phyloP scores from a whole-genome alignment of 2,329 filamentous ascomycete genomes.

The Cladosporium phlei region DNA sequence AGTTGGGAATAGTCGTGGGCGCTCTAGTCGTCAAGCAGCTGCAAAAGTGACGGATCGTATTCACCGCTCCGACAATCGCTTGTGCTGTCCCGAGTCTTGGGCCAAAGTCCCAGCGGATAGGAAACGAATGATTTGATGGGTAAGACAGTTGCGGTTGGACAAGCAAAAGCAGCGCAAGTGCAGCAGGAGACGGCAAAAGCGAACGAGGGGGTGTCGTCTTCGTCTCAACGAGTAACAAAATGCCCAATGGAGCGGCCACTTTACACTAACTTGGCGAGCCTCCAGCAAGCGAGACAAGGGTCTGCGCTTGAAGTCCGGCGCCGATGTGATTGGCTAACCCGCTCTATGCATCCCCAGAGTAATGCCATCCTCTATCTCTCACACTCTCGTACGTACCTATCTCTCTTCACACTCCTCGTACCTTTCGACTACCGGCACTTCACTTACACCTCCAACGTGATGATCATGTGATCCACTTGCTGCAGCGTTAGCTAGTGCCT shows the following conservation, averaged over 20 bases:
- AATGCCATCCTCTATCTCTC: too few species aligned
- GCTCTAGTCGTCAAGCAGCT: neutral
- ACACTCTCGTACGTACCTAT: too few species aligned
- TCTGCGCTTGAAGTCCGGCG: too few species aligned
- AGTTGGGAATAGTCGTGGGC: neutral
- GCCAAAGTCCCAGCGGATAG: neutral
- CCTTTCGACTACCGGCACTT: neutral
- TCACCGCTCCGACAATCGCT: neutral
- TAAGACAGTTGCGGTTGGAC: neutral
- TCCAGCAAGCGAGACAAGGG: neutral
- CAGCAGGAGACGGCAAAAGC: neutral
- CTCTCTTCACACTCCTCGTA: too few species aligned
- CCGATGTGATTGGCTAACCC: too few species aligned
- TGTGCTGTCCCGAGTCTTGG: too few species aligned
- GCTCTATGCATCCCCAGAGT: too few species aligned
- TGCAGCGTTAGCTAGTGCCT: too few species aligned
- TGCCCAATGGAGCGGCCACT: conserved; percentile 8
- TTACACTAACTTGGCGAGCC: too few species aligned
- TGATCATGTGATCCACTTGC: neutral
- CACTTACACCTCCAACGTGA: neutral
- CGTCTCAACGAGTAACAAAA: conserved; percentile 5
- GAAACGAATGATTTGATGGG: neutral
- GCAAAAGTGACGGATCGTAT: neutral
- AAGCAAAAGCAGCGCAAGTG: neutral
- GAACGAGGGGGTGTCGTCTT: conserved; percentile 9